A percentile compares a stretch with the other conserved stretches of the same genome.
Conservation (phyloP, 495 filamentous ascomycete species). For the Sordaria brevicollis region DNA sequence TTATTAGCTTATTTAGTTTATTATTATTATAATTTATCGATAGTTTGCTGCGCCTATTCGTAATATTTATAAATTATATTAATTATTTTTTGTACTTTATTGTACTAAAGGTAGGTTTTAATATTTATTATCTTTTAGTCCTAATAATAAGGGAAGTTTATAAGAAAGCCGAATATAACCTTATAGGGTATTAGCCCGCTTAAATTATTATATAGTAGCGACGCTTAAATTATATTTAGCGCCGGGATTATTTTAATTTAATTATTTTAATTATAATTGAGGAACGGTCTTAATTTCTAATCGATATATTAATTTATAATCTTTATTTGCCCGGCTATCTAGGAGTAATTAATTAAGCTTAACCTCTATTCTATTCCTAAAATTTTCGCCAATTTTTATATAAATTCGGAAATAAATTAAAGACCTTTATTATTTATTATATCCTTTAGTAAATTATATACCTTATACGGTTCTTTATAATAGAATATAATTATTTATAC, state of each 20-base stretch:
- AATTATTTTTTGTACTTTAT: neutral
- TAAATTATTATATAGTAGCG: too few relatives aligned
- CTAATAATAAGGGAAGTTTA: too few relatives aligned
- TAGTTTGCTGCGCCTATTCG: neutral
- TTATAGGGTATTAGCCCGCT: too few relatives aligned
- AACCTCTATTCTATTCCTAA: too few relatives aligned
- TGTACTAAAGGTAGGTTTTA: too few relatives aligned
- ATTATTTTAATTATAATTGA: neutral
- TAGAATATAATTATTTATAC: too few relatives aligned
- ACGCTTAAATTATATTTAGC: too few relatives aligned
- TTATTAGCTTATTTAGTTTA: conserved; percentile 1
- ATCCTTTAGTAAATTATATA: neutral
- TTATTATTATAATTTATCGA: neutral
- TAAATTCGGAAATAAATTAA: too few relatives aligned
- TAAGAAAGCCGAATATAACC: too few relatives aligned
- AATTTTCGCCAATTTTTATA: neutral
- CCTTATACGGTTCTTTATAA: neutral
- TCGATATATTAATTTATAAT: neutral
- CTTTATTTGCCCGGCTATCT: neutral
- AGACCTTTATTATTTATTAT: neutral
- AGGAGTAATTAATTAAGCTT: too few relatives aligned
- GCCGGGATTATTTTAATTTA: neutral
- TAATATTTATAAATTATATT: neutral
- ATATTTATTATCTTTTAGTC: too few relatives aligned
- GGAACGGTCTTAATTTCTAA: neutral